phyloP scores from a whole-genome alignment of 345 rosid genomes.

The Isatis tinctoria region DNA sequence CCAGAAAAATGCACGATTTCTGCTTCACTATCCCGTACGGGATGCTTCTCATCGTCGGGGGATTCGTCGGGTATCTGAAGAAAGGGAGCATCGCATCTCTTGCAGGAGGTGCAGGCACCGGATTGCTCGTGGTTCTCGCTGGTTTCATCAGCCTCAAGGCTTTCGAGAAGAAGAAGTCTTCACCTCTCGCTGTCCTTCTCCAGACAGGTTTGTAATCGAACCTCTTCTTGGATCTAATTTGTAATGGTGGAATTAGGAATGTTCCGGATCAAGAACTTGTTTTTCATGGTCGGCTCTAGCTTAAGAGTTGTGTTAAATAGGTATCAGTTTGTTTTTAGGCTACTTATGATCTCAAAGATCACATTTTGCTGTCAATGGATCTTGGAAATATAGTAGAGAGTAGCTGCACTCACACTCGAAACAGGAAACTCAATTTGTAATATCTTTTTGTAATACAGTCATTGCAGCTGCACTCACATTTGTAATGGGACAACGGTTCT shows the following conservation, averaged over 20 bases:
- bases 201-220: slow-evolving; percentile 51
- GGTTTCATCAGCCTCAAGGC: slow-evolving; percentile 81
- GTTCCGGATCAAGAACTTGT: background rate
- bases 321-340: background rate
- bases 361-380: too few relatives aligned
- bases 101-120: slow-evolving; percentile 76
- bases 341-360: background rate
- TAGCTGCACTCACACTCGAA: too few relatives aligned
- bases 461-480: slow-evolving; percentile 60
- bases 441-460: slow-evolving; percentile 36
- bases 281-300: background rate
- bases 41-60: slow-evolving; percentile 65
- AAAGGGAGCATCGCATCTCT: slow-evolving; percentile 75
- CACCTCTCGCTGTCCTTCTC: slow-evolving; percentile 51
- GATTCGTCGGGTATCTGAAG: slow-evolving; percentile 61
- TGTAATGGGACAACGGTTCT: slow-evolving; percentile 76
- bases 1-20: slow-evolving; percentile 71
- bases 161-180: slow-evolving; percentile 62
- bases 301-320: background rate
- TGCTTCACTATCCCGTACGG: slow-evolving; percentile 96
- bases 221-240: background rate
- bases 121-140: slow-evolving; percentile 64
- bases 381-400: too few relatives aligned
- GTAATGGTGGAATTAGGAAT: too few relatives aligned
- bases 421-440: background rate